Evolutionary conservation across 176 grass and related monocot genomes (phyloP).

Genomic region (Juncus effusus): DNA sequence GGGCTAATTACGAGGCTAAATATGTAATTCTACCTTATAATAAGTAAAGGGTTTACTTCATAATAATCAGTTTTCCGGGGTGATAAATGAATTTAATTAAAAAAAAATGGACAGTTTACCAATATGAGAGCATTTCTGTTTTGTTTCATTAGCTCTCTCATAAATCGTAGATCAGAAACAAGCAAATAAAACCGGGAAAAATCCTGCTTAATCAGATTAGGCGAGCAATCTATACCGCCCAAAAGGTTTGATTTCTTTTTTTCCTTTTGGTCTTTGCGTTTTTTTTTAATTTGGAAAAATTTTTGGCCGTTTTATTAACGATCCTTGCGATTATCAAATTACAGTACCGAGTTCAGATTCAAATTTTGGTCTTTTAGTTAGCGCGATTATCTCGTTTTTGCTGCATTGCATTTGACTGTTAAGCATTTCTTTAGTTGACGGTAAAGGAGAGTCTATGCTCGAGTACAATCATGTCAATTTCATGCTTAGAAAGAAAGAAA

Average conservation of each 20-base stretch:
- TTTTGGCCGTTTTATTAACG: too few species aligned
- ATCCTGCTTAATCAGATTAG: neutral
- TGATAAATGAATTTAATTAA: neutral
- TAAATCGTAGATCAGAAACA: neutral
- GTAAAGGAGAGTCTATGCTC: too few species aligned
- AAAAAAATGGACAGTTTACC: conserved; percentile 5
- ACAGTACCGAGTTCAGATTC: too few species aligned
- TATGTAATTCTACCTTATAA: neutral
- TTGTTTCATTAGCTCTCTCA: neutral
- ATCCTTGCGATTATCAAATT: too few species aligned
- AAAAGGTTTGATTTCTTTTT: neutral
- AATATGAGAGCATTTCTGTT: neutral
- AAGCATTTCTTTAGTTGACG: too few species aligned
- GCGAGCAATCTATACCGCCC: neutral
- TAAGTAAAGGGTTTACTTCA: too few species aligned
- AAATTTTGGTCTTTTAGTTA: too few species aligned
- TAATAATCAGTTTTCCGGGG: neutral
- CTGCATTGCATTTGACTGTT: too few species aligned
- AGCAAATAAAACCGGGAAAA: neutral
- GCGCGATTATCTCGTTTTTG: too few species aligned
- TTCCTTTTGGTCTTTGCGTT: neutral
- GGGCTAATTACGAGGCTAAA: neutral
- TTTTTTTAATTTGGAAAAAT: too few species aligned
- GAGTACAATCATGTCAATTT: too few species aligned
- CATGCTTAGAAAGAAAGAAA: too few species aligned